These are phyloP conservation scores for Suhomyces wounanorum DNA, from an alignment of 1,139 yeast species.

Conservation along the genomic window DNA sequence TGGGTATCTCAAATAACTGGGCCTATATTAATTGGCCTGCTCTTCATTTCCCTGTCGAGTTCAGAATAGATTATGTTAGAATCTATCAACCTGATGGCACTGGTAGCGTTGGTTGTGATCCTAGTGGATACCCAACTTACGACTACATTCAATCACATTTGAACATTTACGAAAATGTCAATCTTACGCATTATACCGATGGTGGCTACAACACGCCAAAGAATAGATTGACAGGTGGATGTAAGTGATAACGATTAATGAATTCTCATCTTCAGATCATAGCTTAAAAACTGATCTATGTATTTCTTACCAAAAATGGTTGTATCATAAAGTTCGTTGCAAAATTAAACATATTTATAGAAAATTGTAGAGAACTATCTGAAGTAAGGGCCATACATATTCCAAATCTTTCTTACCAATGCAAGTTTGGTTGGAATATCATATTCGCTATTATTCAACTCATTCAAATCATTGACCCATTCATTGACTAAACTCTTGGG, in stretches of 20 bases:
- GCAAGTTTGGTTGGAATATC: conserved; percentile 37
- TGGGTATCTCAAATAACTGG: conserved; percentile 83
- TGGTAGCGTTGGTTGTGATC: conserved; percentile 69
- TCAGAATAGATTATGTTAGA: conserved; percentile 76
- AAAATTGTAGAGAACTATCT: conserved; percentile 17
- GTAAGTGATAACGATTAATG: conserved; percentile 8
- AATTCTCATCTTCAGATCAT: conserved; percentile 7
- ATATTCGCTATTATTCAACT: conserved; percentile 39
- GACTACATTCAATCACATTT: conserved; percentile 69
- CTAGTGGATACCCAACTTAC: conserved; percentile 67
- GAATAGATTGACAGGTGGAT: conserved; percentile 33
- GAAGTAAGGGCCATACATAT: conserved; percentile 48
- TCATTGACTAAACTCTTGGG: conserved; percentile 49
- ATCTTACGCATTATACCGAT: conserved; percentile 63
- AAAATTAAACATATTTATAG: conserved; percentile 4
- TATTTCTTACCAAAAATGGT: conserved; percentile 6
- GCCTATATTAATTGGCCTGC: conserved; percentile 79
- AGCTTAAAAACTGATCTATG: conserved; percentile 5
- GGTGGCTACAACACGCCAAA: conserved; percentile 72
- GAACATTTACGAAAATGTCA: conserved; percentile 62
- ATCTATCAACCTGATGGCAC: conserved; percentile 68
- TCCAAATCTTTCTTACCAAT: conserved; percentile 56
- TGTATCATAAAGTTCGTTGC: conserved; percentile 10
- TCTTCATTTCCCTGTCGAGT: conserved; percentile 63
- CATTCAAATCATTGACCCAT: conserved; percentile 60